A percentile compares a stretch with the other conserved stretches of the same genome.
These are phyloP conservation scores for Cryptococcus wingfieldii DNA, from an alignment of 1,284 basidiomycete genomes.

Conservation along the genomic window DNA sequence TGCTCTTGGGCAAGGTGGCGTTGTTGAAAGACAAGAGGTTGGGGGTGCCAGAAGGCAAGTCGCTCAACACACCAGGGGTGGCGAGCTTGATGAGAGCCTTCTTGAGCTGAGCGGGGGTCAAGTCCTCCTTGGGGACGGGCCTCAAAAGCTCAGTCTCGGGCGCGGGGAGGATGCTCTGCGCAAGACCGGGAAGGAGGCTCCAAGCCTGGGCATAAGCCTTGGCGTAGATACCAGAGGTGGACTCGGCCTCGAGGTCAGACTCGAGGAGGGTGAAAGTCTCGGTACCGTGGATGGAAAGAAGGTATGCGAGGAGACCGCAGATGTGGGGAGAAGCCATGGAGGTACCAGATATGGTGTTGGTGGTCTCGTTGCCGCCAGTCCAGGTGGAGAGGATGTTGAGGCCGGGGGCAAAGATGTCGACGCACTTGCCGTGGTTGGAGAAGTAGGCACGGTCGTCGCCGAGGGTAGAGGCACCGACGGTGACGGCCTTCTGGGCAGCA, in stretches of 20 bases:
- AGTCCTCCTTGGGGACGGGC: constrained; percentile 25
- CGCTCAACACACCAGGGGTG: constrained; percentile 55
- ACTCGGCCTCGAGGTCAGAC: constrained; percentile 40
- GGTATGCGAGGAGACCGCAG: constrained; percentile 71
- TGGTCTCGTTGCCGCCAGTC: constrained; percentile 57
- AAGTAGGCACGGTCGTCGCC: constrained; percentile 83
- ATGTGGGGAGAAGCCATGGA: constrained; percentile 60
- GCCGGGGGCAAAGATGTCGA: constrained; percentile 78
- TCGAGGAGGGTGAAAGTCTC: constrained; percentile 52
- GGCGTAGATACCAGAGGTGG: constrained; percentile 31
- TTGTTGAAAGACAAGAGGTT: constrained; percentile 81
- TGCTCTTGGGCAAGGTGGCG: constrained; percentile 53
- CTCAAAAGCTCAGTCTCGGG: constrained; percentile 27
- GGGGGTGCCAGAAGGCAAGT: constrained; percentile 52
- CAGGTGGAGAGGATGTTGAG: constrained; percentile 77
- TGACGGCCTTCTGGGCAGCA: constrained; percentile 67
- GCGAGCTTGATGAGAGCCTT: constrained; percentile 63
- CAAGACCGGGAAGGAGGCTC: constrained; percentile 43
- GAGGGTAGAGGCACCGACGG: constrained; percentile 79
- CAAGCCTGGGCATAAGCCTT: constrained; percentile 52
- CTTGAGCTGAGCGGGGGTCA: constrained; percentile 70
- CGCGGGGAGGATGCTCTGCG: constrained; percentile 40
- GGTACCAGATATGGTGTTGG: constrained; percentile 62
- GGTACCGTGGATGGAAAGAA: constrained; percentile 72
- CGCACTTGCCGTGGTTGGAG: constrained; percentile 72